These are phyloP conservation scores for Blastobotrys serpentis DNA, from an alignment of 1,139 yeast species.

Conservation along the genomic window DNA sequence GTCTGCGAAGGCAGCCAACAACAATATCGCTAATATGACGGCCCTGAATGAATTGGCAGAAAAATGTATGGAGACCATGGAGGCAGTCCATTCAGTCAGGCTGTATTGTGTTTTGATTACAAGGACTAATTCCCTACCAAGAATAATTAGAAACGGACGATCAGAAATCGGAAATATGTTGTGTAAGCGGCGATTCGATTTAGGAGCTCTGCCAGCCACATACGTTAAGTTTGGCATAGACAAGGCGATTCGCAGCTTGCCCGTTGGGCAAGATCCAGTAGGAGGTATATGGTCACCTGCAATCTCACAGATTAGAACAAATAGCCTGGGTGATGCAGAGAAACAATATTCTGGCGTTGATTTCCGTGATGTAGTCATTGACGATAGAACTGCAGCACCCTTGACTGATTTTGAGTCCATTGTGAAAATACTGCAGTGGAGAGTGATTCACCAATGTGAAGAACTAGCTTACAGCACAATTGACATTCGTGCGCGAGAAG, in stretches of 20 bases:
- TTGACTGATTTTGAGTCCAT: constrained; percentile 72
- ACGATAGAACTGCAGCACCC: constrained; percentile 72
- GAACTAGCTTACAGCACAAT: constrained; percentile 76
- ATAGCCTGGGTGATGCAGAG: constrained; percentile 49
- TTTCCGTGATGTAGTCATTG: constrained; percentile 67
- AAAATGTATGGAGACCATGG: constrained; percentile 67
- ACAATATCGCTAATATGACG: constrained; percentile 34
- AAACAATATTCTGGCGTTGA: constrained; percentile 79
- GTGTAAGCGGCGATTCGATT: constrained; percentile 76
- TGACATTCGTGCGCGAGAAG: constrained; percentile 42
- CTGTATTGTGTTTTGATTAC: constrained; percentile 81
- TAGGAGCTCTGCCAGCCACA: constrained; percentile 71
- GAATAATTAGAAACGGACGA: constrained; percentile 80
- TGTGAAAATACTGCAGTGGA: constrained; percentile 71
- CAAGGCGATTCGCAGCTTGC: constrained; percentile 64
- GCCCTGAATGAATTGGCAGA: constrained; percentile 72
- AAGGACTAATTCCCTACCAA: constrained; percentile 78
- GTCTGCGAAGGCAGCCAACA: neutral
- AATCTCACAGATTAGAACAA: constrained; percentile 57
- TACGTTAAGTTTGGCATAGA: constrained; percentile 78
- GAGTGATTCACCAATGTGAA: constrained; percentile 74
- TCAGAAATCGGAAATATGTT: constrained; percentile 92
- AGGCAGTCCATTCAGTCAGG: constrained; percentile 69
- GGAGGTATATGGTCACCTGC: constrained; percentile 88
- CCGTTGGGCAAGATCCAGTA: constrained; percentile 72